Conservation (phyloP, 495 filamentous ascomycete genomes). For the Neurospora sp. region DNA sequence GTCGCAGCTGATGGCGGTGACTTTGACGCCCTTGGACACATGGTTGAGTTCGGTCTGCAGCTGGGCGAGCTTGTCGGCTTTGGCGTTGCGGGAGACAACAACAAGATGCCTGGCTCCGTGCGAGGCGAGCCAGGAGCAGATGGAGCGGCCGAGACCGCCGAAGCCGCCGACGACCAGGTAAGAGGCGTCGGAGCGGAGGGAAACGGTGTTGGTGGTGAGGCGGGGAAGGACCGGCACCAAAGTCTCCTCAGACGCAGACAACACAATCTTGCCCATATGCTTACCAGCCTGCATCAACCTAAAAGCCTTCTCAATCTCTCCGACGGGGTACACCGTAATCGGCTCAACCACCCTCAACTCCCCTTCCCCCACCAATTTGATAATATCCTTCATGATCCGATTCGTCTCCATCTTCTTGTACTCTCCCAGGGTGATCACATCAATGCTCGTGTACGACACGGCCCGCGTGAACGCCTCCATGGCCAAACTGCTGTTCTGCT, state of each 20-base stretch:
- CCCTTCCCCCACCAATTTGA: constrained; percentile 26
- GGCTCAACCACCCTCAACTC: constrained; percentile 26
- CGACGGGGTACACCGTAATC: constrained; percentile 23
- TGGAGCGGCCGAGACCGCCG: constrained; percentile 50
- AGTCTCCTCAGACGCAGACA: constrained; percentile 17
- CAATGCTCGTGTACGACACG: constrained; percentile 23
- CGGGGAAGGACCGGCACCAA: constrained; percentile 17
- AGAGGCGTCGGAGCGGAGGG: constrained; percentile 32
- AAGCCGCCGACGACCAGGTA: constrained; percentile 55
- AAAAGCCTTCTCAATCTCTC: constrained; percentile 34
- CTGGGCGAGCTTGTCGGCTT: constrained; percentile 21
- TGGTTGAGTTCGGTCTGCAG: constrained; percentile 30
- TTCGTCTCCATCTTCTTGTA: constrained; percentile 21
- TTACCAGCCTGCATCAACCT: constrained; percentile 39
- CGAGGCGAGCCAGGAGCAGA: constrained; percentile 48
- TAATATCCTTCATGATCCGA: constrained; percentile 30
- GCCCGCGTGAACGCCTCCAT: constrained; percentile 34
- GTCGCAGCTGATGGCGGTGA: constrained; percentile 31
- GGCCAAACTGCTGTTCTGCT: constrained; percentile 21
- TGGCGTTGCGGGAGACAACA: constrained; percentile 46
- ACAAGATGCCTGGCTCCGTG: constrained; percentile 49
- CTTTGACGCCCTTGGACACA: constrained; percentile 20
- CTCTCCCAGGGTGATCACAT: constrained; percentile 18
- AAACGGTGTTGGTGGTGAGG: neutral
- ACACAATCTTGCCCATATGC: constrained; percentile 48